Conservation (phyloP, 1,284 basidiomycete species). For the Omphalotus olearius region DNA sequence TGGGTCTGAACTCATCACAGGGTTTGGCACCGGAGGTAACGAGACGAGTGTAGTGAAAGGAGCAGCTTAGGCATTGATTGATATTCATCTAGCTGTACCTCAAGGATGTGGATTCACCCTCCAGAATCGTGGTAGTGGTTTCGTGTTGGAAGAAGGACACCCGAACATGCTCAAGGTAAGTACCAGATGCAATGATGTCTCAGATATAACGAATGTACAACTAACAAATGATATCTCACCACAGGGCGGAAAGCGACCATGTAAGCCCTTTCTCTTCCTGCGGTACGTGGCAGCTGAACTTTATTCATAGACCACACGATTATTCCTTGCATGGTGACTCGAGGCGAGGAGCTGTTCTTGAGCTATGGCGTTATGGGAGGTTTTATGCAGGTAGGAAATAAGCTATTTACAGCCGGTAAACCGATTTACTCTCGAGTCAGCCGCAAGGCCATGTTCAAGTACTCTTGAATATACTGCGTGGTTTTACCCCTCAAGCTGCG, state of each 20-base stretch:
- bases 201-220: not conserved
- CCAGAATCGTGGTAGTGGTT: slow-evolving; percentile 89
- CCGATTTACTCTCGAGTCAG: slow-evolving; percentile 28
- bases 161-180: slow-evolving; percentile 72
- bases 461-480: slow-evolving; percentile 86
- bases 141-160: slow-evolving; percentile 76
- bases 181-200: not conserved
- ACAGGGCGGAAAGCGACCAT: slow-evolving; percentile 83
- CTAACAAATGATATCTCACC: slow-evolving; percentile 2
- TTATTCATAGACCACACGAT: slow-evolving; percentile 74
- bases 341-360: slow-evolving; percentile 80
- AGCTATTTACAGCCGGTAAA: too few species aligned
- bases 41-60: not conserved
- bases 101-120: slow-evolving; percentile 94
- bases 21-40: slow-evolving; percentile 74
- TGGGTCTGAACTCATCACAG: slow-evolving; percentile 25
- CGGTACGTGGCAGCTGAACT: not conserved
- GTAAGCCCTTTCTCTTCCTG: not conserved
- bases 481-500: slow-evolving; percentile 79
- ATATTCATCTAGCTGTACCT: slow-evolving; percentile 63
- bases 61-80: not conserved
- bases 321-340: slow-evolving; percentile 87
- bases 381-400: slow-evolving; percentile 75
- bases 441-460: slow-evolving; percentile 94
- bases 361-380: slow-evolving; percentile 94